Evolutionary conservation across 345 rosid genomes (phyloP).

Genomic region (Brassica carinata): DNA sequence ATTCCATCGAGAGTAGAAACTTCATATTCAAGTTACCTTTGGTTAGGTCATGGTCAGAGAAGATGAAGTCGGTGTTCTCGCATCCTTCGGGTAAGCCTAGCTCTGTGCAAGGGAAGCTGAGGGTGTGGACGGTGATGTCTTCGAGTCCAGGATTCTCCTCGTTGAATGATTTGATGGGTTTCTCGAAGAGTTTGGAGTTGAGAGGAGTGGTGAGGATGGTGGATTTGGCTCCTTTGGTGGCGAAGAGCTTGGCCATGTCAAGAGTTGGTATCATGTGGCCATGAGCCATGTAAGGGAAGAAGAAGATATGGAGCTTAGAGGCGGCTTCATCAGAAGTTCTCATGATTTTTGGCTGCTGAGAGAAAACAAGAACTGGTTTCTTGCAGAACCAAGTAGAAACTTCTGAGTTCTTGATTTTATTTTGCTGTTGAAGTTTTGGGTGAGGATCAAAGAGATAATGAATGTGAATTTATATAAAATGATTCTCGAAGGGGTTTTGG

Average conservation of each 20-base stretch:
- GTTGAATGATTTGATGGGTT: constrained; percentile 38
- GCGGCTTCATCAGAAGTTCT: constrained; percentile 1
- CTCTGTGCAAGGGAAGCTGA: constrained; percentile 48
- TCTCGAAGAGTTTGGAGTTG: constrained; percentile 32
- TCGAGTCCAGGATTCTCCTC: constrained; percentile 21
- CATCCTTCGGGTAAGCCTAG: constrained; percentile 53
- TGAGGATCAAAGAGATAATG: constrained; percentile 5
- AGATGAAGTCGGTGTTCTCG: constrained; percentile 45
- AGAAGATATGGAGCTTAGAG: constrained; percentile 42
- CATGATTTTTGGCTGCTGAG: constrained; percentile 33
- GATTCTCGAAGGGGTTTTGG: too few species aligned
- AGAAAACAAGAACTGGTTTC: constrained; percentile 23
- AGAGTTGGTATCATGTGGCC: constrained; percentile 59
- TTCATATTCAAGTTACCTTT: constrained; percentile 23
- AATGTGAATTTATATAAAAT: not conserved
- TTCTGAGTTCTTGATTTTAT: not conserved
- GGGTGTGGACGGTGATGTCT: constrained; percentile 33
- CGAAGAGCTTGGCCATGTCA: constrained; percentile 62
- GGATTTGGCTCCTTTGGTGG: constrained; percentile 44
- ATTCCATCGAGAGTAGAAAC: constrained; percentile 38
- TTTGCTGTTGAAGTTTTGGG: too few species aligned
- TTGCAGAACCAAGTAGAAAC: not conserved
- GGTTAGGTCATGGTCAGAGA: not conserved
- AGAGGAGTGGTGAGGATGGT: constrained; percentile 54
- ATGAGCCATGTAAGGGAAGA: constrained; percentile 60